phyloP scores from a whole-genome alignment of 2,329 filamentous ascomycete species.

The Fusarium sp. region DNA sequence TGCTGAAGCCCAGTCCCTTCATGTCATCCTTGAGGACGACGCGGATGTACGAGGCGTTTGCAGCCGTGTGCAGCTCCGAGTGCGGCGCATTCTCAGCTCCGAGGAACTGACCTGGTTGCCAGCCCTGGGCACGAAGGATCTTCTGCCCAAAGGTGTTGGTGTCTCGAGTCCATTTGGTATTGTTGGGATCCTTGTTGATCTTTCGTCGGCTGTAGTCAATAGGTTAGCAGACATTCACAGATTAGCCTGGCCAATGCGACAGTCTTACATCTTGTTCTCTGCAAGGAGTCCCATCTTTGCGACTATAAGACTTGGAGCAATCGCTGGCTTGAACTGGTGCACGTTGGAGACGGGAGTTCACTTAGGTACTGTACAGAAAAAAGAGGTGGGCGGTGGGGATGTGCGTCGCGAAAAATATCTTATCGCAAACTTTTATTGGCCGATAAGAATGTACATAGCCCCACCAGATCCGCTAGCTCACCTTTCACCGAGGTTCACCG shows the following conservation, averaged over 20 bases:
- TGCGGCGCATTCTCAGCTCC: constrained; percentile 80
- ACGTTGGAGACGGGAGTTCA: constrained; percentile 17
- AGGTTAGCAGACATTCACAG: constrained; percentile 17
- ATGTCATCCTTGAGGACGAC: constrained; percentile 89
- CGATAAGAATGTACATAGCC: not conserved
- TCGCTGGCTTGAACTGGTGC: constrained; percentile 12
- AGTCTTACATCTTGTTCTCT: constrained; percentile 47
- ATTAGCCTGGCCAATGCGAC: not conserved
- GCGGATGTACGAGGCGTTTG: constrained; percentile 84
- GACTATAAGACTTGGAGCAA: constrained; percentile 18
- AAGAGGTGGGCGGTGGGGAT: constrained; percentile 46
- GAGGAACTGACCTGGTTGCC: constrained; percentile 84
- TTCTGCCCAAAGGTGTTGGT: constrained; percentile 85
- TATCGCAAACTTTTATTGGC: constrained; percentile 45
- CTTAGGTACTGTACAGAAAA: constrained; percentile 35
- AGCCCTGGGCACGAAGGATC: constrained; percentile 87
- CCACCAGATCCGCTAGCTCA: constrained; percentile 14
- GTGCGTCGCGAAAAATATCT: constrained; percentile 34
- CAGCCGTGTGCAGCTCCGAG: constrained; percentile 76
- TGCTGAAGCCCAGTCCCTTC: constrained; percentile 84
- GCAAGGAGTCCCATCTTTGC: constrained; percentile 50
- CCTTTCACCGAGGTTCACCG: constrained; percentile 26
- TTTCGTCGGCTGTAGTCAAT: constrained; percentile 58
- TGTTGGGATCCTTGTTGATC: constrained; percentile 91
- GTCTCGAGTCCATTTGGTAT: constrained; percentile 88